Evolutionary conservation across 192 early-diverging fungal species (phyloP).

Genomic region (Glomus cerebriforme): DNA sequence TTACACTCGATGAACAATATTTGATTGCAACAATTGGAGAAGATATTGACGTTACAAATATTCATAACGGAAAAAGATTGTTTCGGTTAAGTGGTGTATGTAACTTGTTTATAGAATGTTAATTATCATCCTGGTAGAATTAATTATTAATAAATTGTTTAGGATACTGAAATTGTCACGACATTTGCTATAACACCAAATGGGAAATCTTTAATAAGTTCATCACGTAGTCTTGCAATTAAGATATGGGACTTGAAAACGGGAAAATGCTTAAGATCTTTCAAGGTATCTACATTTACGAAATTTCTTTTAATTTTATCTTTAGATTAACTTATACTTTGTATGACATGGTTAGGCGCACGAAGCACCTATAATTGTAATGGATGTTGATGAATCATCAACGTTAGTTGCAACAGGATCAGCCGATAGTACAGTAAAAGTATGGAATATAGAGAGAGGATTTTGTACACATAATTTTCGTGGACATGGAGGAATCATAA

Average conservation of each 20-base stretch:
- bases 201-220: conserved; percentile 73
- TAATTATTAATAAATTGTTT: neutral
- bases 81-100: conserved; percentile 67
- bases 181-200: conserved; percentile 84
- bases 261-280: conserved; percentile 59
- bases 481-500: conserved; percentile 89
- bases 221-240: conserved; percentile 79
- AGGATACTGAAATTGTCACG: conserved; percentile 86
- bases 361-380: conserved; percentile 89
- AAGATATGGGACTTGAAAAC: conserved; percentile 75
- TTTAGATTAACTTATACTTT: neutral
- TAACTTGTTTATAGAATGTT: neutral
- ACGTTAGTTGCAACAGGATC: conserved; percentile 95
- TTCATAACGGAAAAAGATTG: conserved; percentile 64
- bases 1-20: conserved; percentile 64
- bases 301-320: neutral
- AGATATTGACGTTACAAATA: conserved; percentile 75
- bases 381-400: conserved; percentile 88
- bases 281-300: conserved; percentile 50
- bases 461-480: conserved; percentile 95
- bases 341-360: conserved; percentile 63
- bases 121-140: neutral
- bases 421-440: conserved; percentile 91
- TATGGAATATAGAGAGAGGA: conserved; percentile 94
- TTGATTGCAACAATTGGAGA: conserved; percentile 83